Base-by-base conservation (phyloP, 148 eudicot genomes). In the Rhododendron vialii region DNA sequence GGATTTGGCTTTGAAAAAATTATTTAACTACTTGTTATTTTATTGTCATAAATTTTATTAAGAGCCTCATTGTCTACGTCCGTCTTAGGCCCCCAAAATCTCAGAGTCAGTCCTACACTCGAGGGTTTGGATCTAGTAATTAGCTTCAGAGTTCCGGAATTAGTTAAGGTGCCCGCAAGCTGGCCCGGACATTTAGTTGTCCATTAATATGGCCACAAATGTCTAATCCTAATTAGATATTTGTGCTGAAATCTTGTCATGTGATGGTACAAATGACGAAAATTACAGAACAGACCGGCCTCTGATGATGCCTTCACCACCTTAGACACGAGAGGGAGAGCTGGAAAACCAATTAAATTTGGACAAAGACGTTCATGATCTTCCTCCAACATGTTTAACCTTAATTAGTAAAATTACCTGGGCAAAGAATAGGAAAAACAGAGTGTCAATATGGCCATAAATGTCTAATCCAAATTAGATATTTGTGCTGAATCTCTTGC, bases 231-330 rank as follows among this genome's bases (percentile, higher is more conserved):
- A 41, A 41, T 6, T 41, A 41, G 45, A 41, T 5, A 41, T 41
- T 59, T 59, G 24, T 59, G 67, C 1, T 20, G 67, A 59, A 59
- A 73, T 76, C 28, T 15, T 76, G 20, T 1, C 26, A 18, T 75
- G 45, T 15, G 41, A 36, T 33, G 11, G 22, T 75, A 76, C 8
- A 22, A 5, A 77, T 7, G 22, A 2, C 11, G 28, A 9, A 22
- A 45, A 22, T 11, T 3, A 67, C 74, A 67, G 55, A 78, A 24
- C 33, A 10, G 55, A 2, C 81, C 35, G 51, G 18, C 81, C 81
- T n/a, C 81, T 78, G 36, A 79, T 79, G 28, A 79, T 47, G 57
- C 82, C 82, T 79, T 79, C 82, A 48, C 82, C 82, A 79, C 35
- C 57, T 47, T 30, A 13, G 35, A 50, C 82, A 78, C 11, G 14